A percentile compares a stretch with the other conserved stretches of the same genome.
Evolutionary conservation across 805 yeast genomes (phyloP).

Genomic region (Wickerhamiella lipophila): DNA sequence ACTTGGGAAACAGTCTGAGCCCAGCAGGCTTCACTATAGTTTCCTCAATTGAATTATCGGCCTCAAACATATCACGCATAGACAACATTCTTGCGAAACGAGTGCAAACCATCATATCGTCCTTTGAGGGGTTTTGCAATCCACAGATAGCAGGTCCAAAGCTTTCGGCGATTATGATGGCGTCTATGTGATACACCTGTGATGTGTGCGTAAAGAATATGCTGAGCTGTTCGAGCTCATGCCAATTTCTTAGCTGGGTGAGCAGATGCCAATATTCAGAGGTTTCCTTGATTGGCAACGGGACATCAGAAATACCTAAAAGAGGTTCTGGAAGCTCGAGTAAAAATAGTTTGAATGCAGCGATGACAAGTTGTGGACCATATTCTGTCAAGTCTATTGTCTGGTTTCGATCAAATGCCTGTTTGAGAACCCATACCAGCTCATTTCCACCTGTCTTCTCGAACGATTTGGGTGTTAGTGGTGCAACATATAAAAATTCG

Average conservation of each 20-base stretch:
- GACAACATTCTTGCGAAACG: constrained; percentile 43
- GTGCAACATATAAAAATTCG: constrained; percentile 9
- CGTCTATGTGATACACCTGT: constrained; percentile 7
- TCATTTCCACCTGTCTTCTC: constrained; percentile 13
- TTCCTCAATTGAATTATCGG: background rate
- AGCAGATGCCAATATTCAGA: constrained; percentile 32
- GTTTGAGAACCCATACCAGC: constrained; percentile 18
- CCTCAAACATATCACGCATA: constrained; percentile 34
- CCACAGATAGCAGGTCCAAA: constrained; percentile 47
- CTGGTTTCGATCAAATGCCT: constrained; percentile 37
- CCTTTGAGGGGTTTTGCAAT: constrained; percentile 36
- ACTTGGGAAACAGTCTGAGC: background rate
- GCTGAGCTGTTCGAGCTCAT: background rate
- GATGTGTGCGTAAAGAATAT: constrained; percentile 9
- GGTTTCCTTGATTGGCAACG: constrained; percentile 43
- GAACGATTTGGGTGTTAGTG: constrained; percentile 12
- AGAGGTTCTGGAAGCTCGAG: constrained; percentile 43
- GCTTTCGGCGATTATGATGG: constrained; percentile 31
- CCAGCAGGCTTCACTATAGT: no score
- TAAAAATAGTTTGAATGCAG: constrained; percentile 35
- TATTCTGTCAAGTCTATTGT: constrained; percentile 42
- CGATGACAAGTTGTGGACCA: constrained; percentile 41
- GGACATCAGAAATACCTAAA: constrained; percentile 38
- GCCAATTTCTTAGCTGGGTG: constrained; percentile 24
- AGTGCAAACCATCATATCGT: constrained; percentile 38